Conservation (phyloP, 1,139 yeast species). For the Kodamaea ohmeri region DNA sequence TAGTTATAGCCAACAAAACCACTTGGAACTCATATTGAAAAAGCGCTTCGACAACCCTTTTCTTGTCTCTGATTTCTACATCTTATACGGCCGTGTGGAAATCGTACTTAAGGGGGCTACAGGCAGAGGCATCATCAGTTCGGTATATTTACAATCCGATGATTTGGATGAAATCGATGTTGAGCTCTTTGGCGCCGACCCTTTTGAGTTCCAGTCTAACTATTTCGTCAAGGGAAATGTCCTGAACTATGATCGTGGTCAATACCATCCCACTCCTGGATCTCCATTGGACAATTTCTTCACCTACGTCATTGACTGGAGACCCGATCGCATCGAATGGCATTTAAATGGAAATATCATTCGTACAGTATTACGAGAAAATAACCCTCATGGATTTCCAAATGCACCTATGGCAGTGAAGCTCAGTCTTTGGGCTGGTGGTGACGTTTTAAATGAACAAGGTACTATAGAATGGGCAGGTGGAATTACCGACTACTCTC, state of each 20-base stretch:
- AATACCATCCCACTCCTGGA: constrained; percentile 25
- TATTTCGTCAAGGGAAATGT: constrained; percentile 46
- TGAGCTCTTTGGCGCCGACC: constrained; percentile 43
- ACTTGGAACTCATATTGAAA: constrained; percentile 19
- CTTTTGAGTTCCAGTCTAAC: constrained; percentile 37
- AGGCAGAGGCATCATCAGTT: constrained; percentile 44
- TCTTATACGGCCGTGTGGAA: constrained; percentile 43
- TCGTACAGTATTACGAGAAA: constrained; percentile 21
- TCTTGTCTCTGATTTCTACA: constrained; percentile 33
- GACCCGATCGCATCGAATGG: constrained; percentile 33
- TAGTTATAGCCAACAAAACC: constrained; percentile 1
- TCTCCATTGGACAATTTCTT: constrained; percentile 26
- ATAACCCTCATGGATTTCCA: constrained; percentile 33
- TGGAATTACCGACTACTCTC: constrained; percentile 35
- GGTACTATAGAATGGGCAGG: constrained; percentile 52
- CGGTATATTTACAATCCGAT: constrained; percentile 46
- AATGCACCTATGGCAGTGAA: constrained; percentile 38
- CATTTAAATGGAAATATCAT: constrained; percentile 28
- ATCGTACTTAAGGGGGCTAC: constrained; percentile 36
- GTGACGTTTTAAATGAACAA: constrained; percentile 43
- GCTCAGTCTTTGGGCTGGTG: constrained; percentile 42
- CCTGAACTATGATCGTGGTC: constrained; percentile 42
- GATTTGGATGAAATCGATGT: constrained; percentile 49
- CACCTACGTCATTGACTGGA: constrained; percentile 41
- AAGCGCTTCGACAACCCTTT: constrained; percentile 41